phyloP scores from a whole-genome alignment of 148 eudicot genomes.

The Dianthus caryophyllus region DNA sequence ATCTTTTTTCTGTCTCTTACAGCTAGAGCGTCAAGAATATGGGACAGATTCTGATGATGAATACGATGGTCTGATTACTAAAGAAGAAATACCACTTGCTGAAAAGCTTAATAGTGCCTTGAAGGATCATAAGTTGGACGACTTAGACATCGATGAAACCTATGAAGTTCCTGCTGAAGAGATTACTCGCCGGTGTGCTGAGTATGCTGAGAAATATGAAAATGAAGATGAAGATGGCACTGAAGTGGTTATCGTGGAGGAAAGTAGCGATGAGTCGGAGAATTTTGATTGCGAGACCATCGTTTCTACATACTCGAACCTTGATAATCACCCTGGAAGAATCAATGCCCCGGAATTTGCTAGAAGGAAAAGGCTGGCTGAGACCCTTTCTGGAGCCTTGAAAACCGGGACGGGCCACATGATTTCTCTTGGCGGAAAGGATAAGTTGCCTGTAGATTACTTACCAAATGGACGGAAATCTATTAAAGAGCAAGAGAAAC shows the following conservation, averaged over 20 bases:
- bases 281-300: conserved; percentile 89
- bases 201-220: conserved; percentile 73
- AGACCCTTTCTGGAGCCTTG: conserved; percentile 43
- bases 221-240: conserved; percentile 39
- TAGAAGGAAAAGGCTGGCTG: conserved; percentile 59
- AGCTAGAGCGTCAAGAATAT: conserved; percentile 84
- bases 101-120: conserved; percentile 52
- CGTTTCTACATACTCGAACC: conserved; percentile 80
- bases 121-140: conserved; percentile 34
- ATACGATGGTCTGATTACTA: conserved; percentile 25
- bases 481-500: conserved; percentile 43
- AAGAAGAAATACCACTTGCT: conserved; percentile 42
- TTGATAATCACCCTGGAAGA: conserved; percentile 90
- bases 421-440: conserved; percentile 75
- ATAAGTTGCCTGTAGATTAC: conserved; percentile 68
- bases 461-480: conserved; percentile 51
- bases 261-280: conserved; percentile 89
- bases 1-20: conserved; percentile 9
- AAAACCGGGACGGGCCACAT: conserved; percentile 30
- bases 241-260: conserved; percentile 49
- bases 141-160: conserved; percentile 35
- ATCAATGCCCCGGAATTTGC: conserved; percentile 55
- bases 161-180: conserved; percentile 44
- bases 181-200: conserved; percentile 44
- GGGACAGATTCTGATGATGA: conserved; percentile 52